phyloP scores from a whole-genome alignment of 192 early-diverging fungal genomes.

The Physocladia obscura region DNA sequence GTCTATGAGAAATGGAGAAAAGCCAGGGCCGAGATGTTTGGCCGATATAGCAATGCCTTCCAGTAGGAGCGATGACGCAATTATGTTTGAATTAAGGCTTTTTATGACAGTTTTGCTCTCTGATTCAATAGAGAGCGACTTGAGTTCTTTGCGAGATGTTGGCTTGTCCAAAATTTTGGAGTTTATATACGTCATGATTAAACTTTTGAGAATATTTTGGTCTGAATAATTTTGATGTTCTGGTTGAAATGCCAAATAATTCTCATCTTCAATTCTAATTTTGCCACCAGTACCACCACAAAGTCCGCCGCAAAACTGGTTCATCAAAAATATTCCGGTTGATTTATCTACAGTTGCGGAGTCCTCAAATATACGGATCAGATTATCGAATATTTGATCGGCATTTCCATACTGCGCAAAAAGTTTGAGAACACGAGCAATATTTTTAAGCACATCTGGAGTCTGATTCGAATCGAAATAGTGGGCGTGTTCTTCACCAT shows the following conservation, averaged over 20 bases:
- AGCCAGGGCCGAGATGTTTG: constrained; percentile 10
- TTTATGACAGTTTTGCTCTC: not conserved
- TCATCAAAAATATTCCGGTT: constrained; percentile 7
- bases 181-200: constrained; percentile 13
- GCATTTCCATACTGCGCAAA: constrained; percentile 8
- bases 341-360: not conserved
- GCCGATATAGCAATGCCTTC: constrained; percentile 25
- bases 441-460: not conserved
- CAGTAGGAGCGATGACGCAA: constrained; percentile 30
- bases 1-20: constrained; percentile 36
- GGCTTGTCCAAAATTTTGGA: not conserved
- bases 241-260: too few species aligned
- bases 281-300: not conserved
- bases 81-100: constrained; percentile 27
- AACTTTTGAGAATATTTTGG: constrained; percentile 6
- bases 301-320: constrained; percentile 12
- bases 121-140: not conserved
- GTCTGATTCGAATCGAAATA: constrained; percentile 18
- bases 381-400: not conserved
- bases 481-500: not conserved
- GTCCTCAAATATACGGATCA: constrained; percentile 2
- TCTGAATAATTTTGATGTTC: too few species aligned
- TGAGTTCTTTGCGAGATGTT: not conserved
- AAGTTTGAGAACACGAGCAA: constrained; percentile 9
- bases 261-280: not conserved